Evolutionary conservation across 2,329 filamentous ascomycete genomes (phyloP), one percentile per base, ranked within the genome.

Genomic region (Exophiala xenobiotica): DNA sequence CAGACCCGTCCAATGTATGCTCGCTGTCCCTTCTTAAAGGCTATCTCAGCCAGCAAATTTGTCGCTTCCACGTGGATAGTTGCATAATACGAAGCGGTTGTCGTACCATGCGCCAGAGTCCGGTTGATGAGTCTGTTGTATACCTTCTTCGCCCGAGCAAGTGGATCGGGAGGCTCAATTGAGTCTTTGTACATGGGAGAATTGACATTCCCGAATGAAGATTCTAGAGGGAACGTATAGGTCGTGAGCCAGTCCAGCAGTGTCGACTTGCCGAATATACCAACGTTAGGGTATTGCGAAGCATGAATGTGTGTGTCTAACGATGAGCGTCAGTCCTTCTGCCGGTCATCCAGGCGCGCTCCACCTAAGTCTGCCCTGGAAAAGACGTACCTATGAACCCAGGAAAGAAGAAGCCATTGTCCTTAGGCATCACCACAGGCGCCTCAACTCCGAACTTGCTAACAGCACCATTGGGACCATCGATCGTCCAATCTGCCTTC

Each of bases 231-330:
- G 66, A 97, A 99, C 0, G 93, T 99, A 74, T 99, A 97, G 12
- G 78, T 93, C 63, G 91, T 81, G 4, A 99, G 78, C 93, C 93
- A 99, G 71, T 93, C 87, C 11, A 99, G 80, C 24, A 99, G 83
- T 0, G 92, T 96, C 0, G 88, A 86, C 60, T 91, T 93, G 64
- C 93, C 93, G 67, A 97, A 97, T 58, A 99, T 86, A 53, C 93
- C 93, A 1, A 83, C 82, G 65, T 99, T 99, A 51, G 92, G 90
- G 64, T 96, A 96, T 73, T 99, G 93, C 0, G 91, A 82, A 6
- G 93, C 93, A 68, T 99, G 93, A 51, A 96, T 87, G 68, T 99
- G 93, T 1, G 93, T 96, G 69, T 99, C 92, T 92, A 9, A 20
- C 19, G 5, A 8, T 38, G 2, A 37, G 22, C 20, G 39, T n/a